A percentile compares a stretch with the other conserved stretches of the same genome.
These are phyloP conservation scores for Cucumis cinereus DNA, from an alignment of 306 rosid genomes.

Conservation along the genomic window DNA sequence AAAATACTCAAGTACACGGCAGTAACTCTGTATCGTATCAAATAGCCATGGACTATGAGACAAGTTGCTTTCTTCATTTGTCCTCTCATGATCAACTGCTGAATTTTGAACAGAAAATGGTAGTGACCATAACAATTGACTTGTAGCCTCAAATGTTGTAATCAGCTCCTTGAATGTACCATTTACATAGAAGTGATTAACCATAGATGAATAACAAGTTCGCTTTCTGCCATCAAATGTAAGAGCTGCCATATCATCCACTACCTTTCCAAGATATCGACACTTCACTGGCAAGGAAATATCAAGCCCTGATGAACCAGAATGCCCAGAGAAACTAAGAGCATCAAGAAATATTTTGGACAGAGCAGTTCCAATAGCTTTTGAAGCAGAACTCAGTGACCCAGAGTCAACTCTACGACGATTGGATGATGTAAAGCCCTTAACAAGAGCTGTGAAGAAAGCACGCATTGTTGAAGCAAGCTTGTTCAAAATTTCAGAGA, in stretches of 20 bases:
- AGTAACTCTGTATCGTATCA: constrained; percentile 80
- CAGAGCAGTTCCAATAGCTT: constrained; percentile 81
- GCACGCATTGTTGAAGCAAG: constrained; percentile 73
- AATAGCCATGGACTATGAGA: constrained; percentile 75
- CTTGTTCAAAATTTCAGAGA: constrained; percentile 68
- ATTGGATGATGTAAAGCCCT: constrained; percentile 82
- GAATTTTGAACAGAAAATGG: constrained; percentile 47
- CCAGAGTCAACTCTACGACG: constrained; percentile 92
- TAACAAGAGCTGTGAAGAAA: constrained; percentile 86
- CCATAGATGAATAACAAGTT: constrained; percentile 70
- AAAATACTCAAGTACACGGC: constrained; percentile 81
- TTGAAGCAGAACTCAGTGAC: constrained; percentile 66
- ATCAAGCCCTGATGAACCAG: constrained; percentile 53
- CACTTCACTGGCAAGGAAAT: constrained; percentile 72
- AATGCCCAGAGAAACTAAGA: constrained; percentile 70
- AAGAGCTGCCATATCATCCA: constrained; percentile 80
- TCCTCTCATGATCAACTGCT: constrained; percentile 44
- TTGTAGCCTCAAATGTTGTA: constrained; percentile 92
- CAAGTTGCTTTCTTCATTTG: constrained; percentile 53
- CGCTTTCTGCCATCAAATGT: constrained; percentile 80
- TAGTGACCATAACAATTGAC: constrained; percentile 85
- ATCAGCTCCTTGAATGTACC: constrained; percentile 88
- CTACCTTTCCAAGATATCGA: constrained; percentile 89
- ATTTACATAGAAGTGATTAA: constrained; percentile 85
- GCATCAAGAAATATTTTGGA: constrained; percentile 84